Evolutionary conservation across 2,329 filamentous ascomycete genomes (phyloP).

Genomic region (Colletotrichum paranaense): DNA sequence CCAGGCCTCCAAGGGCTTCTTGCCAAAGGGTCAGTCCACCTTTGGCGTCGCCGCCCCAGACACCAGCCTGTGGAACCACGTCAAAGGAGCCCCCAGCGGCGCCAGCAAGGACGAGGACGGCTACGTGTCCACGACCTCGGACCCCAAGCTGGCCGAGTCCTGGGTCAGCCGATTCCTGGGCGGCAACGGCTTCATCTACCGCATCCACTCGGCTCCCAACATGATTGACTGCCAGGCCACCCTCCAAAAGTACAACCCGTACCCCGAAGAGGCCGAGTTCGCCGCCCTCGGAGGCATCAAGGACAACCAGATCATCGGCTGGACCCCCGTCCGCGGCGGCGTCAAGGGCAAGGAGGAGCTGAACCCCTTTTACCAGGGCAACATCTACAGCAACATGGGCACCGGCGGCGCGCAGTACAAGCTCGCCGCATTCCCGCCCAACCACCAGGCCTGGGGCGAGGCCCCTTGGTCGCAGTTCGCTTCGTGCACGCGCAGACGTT

Average conservation of each 20-base stretch:
- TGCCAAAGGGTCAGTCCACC: not conserved
- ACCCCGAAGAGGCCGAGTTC: not conserved
- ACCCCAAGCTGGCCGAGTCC: not conserved
- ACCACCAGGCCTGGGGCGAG: not conserved
- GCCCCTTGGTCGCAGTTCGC: not conserved
- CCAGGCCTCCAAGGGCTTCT: not conserved
- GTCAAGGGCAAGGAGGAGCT: not conserved
- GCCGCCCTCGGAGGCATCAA: conserved; percentile 6
- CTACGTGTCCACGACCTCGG: not conserved
- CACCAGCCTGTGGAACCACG: not conserved
- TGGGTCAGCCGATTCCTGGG: not conserved
- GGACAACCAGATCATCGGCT: conserved; percentile 8
- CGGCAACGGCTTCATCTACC: conserved; percentile 5
- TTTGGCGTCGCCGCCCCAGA: not conserved
- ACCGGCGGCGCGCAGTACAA: not conserved
- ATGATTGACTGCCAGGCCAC: conserved; percentile 18
- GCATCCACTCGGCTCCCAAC: conserved; percentile 8
- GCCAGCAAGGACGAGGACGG: not conserved
- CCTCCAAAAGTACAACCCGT: not conserved
- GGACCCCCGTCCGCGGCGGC: not conserved
- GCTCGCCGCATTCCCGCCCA: conserved; percentile 1
- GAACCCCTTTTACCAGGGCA: not conserved
- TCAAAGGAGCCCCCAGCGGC: not conserved
- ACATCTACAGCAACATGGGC: conserved; percentile 2
- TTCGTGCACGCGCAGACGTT: not conserved